Base-by-base conservation (phyloP, 345 rosid species). In the Geranium rotundifolium region DNA sequence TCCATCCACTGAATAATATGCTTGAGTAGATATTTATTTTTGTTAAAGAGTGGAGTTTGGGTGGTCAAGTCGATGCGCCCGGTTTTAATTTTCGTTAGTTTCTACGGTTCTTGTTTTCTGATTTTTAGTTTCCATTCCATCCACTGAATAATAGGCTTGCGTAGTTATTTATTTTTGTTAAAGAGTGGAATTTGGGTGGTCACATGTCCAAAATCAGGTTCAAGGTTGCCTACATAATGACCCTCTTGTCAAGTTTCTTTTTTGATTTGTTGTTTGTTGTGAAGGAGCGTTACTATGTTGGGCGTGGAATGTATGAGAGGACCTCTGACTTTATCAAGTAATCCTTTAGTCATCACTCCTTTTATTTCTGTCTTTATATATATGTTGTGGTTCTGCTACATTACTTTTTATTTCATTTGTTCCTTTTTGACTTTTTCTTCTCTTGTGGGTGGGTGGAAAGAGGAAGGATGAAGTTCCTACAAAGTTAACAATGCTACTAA, bases 61-160 rank as follows among this genome's bases (percentile, higher is more conserved):
- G n/a, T n/a, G n/a, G 50, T 90, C 65, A 87, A 84, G 77, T 92
- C 97, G 99, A 90, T 90, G 97, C 97, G 93, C 59, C 96, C 89
- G 99, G 98, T 91, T 73, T 65, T 67, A 37, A 27, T 41, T 64
- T 74, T 17, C 59, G 37, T 58, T 69, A 41, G 30, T 13, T 30
- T 31, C 49, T 52, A 9, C 5, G 62, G 62, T 68, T 74, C 56
- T 37, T 23, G 66, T 4, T 14, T 61, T 73, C 29, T 62, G 71
- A 54, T 56, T 17, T 65, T 59, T 17, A 1, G 9, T 8, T 5
- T 5, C 17, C 17, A 17, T 19, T 18, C 3, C 58, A n/a, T n/a
- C n/a, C n/a, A n/a, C n/a, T n/a, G n/a, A n/a, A n/a, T n/a, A n/a
- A n/a, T n/a, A n/a, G n/a, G n/a, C n/a, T n/a, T n/a, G n/a, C n/a